Base-by-base conservation (phyloP, 2,329 filamentous ascomycete species). In the Exophiala xenobiotica region DNA sequence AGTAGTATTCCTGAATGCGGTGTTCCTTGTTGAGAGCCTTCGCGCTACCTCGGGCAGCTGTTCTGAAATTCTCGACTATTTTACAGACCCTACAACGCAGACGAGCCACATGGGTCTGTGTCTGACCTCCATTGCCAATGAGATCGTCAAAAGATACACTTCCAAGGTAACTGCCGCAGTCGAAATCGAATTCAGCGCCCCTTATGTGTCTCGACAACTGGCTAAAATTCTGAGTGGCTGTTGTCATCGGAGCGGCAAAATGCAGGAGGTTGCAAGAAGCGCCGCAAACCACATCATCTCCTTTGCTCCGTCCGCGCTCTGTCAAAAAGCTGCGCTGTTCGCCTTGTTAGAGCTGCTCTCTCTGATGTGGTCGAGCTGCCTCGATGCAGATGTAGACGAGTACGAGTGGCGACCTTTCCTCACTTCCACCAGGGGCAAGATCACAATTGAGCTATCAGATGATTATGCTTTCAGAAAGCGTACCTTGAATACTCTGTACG, bases 361-460 rank as follows among this genome's bases (percentile, higher is more conserved):
- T 3, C 80, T 99, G 22, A 90, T 99, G 86, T 99, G 92, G 92
- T 83, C 83, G 41, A 92, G 90, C 64, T 99, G 93, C 66, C 76
- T 99, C 12, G 92, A 99, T 67, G 87, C 87, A 9, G 93, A 99
- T 68, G 91, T 91, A 0, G 92, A 99, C 62, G 84, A 95, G 64
- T 99, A 97, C 64, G 85, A 90, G 46, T 95, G 90, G 72, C 85
- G 85, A 55, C 88, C 90, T 3, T 84, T 81, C 2, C 95, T 95
- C 66, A 83, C 78, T 3, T 97, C 91, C 1, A 72, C 78, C 1
- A 82, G 87, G 57, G 90, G 87, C 9, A 82, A 87, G 35, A 88
- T 99, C 18, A 85, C 83, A 1, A 81, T 99, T 18, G 87, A 96
- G 64, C 77, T 99, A n/a, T 95, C 93, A 1, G 93, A 99, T 67